Base-by-base conservation (phyloP, 305 asterid genomes). In the Fraxinus greggii region DNA sequence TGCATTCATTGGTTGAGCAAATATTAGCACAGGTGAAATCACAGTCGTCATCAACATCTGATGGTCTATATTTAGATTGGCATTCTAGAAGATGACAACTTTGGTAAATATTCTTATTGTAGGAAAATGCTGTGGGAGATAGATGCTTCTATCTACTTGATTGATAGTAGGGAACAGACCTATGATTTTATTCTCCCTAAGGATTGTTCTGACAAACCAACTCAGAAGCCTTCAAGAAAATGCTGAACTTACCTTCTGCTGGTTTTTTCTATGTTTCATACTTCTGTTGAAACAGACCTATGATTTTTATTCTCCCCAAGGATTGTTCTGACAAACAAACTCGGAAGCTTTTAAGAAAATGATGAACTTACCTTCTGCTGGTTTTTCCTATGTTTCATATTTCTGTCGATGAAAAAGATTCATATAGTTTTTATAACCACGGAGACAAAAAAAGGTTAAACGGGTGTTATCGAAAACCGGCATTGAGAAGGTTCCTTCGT, bases 21-120 rank as follows among this genome's bases (percentile, higher is more conserved):
- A 80, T 88, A 81, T 85, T 94, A 19, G 78, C 89, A 42, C 90
- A 81, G 84, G 84, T 92, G 82, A 90, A 90, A 77, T 88, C 88
- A 88, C 94, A 90, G 88, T 84, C 92, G 81, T 87, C 89, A 35
- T 91, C 93, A 85, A 88, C 90, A 78, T 91, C 93, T 76, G 98
- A 96, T 88, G 88, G 90, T 80, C 88, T 96, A 56, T 96, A 94
- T 88, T 92, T 96, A 61, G 98, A 96, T 84, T 96, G 98, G 98
- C 85, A 89, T 90, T 87, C 92, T 93, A 67, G 95, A 89, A 84
- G 97, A 88, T 78, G 94, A 87, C 85, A 85, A 82, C 84, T 82
- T 85, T 38, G 83, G 69, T 67, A 86, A 82, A 85, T 84, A 86
- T 87, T 84, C 89, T 72, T 84, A 90, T 80, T 84, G 88, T 79